Conservation (phyloP, 2,329 filamentous ascomycete species). For the Didymella pomorum region DNA sequence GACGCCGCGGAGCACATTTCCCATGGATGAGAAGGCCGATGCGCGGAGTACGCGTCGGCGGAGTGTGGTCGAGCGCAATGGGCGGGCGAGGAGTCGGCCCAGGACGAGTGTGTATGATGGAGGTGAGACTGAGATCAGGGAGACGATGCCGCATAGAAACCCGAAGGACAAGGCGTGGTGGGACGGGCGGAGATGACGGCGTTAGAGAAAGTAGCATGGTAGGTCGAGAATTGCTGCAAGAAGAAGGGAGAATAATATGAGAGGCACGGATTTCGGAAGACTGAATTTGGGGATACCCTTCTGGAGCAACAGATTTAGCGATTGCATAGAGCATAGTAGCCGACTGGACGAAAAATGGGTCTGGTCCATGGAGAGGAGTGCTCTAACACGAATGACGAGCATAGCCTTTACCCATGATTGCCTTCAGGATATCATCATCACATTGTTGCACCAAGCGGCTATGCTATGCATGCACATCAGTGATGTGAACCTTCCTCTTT, state of each 20-base stretch:
- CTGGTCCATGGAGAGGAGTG: neutral
- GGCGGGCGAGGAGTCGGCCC: conserved; percentile 28
- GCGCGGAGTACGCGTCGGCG: conserved; percentile 9
- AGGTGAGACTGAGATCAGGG: conserved; percentile 43
- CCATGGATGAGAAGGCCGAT: conserved; percentile 25
- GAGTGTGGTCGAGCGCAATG: conserved; percentile 22
- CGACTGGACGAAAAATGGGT: neutral
- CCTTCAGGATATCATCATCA: neutral
- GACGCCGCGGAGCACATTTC: conserved; percentile 33
- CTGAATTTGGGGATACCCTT: conserved; percentile 18
- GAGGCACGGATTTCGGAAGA: conserved; percentile 1
- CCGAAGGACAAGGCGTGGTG: conserved; percentile 48
- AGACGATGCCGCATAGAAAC: conserved; percentile 46
- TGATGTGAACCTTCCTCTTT: neutral
- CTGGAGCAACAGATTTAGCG: conserved; percentile 15
- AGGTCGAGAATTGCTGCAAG: neutral
- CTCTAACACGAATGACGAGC: neutral
- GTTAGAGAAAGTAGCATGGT: neutral
- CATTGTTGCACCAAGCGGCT: neutral
- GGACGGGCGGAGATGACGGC: conserved; percentile 34
- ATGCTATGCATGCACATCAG: neutral
- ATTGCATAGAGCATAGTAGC: conserved; percentile 15
- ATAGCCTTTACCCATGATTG: neutral
- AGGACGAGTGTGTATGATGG: conserved; percentile 40
- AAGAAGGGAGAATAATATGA: neutral